Evolutionary conservation across 139 green algal species (phyloP), one percentile per base, ranked within the genome.

Genomic region (Coelastrella sp.): DNA sequence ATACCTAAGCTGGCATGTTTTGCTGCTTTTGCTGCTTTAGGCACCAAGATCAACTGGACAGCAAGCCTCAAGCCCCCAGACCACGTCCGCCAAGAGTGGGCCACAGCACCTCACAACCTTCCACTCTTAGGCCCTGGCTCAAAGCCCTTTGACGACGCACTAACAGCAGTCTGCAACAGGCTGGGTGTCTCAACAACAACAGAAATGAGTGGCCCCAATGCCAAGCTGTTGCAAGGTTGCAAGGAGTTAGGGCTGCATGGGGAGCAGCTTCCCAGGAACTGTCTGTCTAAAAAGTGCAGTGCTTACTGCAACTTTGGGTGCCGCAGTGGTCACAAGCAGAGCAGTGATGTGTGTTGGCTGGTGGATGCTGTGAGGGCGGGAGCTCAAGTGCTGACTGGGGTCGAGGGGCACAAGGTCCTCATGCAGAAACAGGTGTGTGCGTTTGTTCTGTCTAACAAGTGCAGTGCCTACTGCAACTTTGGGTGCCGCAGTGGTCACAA

Each of bases 31-130:
- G 32, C 4, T 80, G 11, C 65, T 23, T 11, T 19, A 47, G 96
- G 96, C 17, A 97, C 94, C 13, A 93, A 94, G 73, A 90, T 98
- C 92, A 98, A 98, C 89, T 98, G 96, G 96, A 92, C 80, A 14
- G 95, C 92, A 19, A 92, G 83, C n/a, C 80, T 95, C 54, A 88
- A 76, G 81, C 88, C 93, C 5, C 93, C 92, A 17, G 56, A 85
- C 19, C 92, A 94, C 22, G 92, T 95, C 16, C 80, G 79, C 23
- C 60, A 80, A 5, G 93, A 94, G 90, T 94, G 93, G 92, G 83
- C 88, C 7, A 68, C 81, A 5, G n/a, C 54, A 5, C 90, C 57
- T 1, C 86, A 93, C 56, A 56, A 83, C 64, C 79, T 91, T 2
- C 7, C 66, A 10, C n/a, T 17, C n/a, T 60, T 83, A 2, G 80